Evolutionary conservation across 257 asterid genomes (phyloP).

Genomic region (Capsicum rhomboideum): DNA sequence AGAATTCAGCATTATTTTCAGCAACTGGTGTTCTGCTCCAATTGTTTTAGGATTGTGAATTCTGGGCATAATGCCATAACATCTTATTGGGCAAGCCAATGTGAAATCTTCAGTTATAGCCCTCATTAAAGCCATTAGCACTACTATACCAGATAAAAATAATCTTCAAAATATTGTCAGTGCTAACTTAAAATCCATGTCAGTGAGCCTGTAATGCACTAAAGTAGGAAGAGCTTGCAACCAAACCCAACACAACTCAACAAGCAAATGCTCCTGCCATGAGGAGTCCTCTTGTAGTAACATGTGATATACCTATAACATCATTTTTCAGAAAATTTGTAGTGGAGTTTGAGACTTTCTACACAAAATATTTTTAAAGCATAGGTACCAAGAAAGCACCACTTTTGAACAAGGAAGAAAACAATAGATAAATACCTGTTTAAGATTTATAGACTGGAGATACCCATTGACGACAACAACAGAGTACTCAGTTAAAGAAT

Average conservation of each 20-base stretch:
- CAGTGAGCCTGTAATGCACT: background rate
- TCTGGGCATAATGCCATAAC: background rate
- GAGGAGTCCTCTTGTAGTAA: background rate
- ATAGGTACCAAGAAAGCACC: background rate
- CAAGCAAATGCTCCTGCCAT: background rate
- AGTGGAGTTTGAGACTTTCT: background rate
- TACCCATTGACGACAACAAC: slow-evolving; percentile 85
- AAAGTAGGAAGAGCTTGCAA: background rate
- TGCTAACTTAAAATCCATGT: background rate
- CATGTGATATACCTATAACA: background rate
- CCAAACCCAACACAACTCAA: background rate
- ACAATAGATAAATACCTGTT: slow-evolving; percentile 44
- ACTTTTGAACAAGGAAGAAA: background rate
- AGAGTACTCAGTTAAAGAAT: slow-evolving; percentile 62
- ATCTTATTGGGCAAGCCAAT: background rate
- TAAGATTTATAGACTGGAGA: slow-evolving; percentile 77
- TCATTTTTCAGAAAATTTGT: background rate
- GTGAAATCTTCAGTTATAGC: background rate
- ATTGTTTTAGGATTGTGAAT: background rate
- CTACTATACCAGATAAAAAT: background rate
- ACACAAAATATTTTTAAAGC: background rate
- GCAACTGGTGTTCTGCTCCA: background rate
- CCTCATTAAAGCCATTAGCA: background rate
- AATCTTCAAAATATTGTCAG: background rate
- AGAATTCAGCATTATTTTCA: background rate